Evolutionary conservation across 2,329 filamentous ascomycete species (phyloP).

Genomic region (Chaetomiaceae sp.): DNA sequence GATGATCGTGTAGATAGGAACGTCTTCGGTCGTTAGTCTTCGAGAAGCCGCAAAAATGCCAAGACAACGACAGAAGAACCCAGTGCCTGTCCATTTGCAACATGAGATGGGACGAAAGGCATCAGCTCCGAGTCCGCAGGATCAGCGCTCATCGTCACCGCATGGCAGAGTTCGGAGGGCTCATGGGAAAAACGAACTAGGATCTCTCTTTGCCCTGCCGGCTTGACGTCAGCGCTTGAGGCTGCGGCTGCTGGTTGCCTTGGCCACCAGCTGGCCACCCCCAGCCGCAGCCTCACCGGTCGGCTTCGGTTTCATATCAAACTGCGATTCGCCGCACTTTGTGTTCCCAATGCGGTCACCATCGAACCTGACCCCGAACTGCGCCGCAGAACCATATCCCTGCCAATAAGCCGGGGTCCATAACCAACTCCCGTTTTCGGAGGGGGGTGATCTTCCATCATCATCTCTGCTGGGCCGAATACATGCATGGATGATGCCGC

Average conservation of each 20-base stretch:
- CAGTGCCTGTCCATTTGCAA: neutral
- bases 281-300: neutral
- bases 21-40: slow-evolving; percentile 3
- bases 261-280: neutral
- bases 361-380: too few species aligned
- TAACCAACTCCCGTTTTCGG: too few species aligned
- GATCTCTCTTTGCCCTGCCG: neutral
- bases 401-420: neutral
- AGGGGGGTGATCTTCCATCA: too few species aligned
- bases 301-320: neutral
- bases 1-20: slow-evolving; percentile 15
- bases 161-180: neutral
- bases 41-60: slow-evolving; percentile 3
- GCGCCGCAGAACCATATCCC: neutral
- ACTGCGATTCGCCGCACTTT: too few species aligned
- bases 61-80: neutral
- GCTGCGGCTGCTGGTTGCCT: neutral
- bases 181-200: neutral
- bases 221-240: slow-evolving; percentile 4
- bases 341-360: too few species aligned
- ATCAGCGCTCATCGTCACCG: neutral
- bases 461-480: too few species aligned
- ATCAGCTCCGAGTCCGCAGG: neutral
- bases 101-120: neutral
- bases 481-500: neutral